These are phyloP conservation scores for Beauveria scarabaeidicola DNA, from an alignment of 2,329 filamentous ascomycete genomes.

Conservation along the genomic window DNA sequence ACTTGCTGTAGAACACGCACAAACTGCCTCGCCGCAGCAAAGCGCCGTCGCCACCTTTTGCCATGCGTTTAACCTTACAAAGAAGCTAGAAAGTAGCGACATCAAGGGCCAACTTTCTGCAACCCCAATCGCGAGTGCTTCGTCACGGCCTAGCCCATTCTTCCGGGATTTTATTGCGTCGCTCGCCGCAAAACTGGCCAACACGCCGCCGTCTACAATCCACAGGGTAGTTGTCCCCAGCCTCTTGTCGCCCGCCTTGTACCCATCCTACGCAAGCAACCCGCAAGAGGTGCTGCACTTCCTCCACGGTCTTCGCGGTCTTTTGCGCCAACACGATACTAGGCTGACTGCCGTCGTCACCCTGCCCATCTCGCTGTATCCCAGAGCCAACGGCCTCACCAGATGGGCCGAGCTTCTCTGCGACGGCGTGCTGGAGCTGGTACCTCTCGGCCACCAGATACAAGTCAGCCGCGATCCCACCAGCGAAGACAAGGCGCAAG, in stretches of 20 bases:
- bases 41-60: constrained; percentile 46
- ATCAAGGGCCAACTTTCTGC: constrained; percentile 43
- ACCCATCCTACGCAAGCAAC: constrained; percentile 59
- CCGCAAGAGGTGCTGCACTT: constrained; percentile 72
- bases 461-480: constrained; percentile 42
- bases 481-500: constrained; percentile 69
- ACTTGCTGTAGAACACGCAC: constrained; percentile 13
- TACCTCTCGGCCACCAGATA: constrained; percentile 53
- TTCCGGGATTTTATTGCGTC: constrained; percentile 57
- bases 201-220: constrained; percentile 50
- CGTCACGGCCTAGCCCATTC: constrained; percentile 17
- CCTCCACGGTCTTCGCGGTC: constrained; percentile 64
- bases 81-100: constrained; percentile 45
- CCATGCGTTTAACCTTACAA: constrained; percentile 64
- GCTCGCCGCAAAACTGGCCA: constrained; percentile 46
- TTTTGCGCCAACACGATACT: constrained; percentile 59
- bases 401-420: constrained; percentile 79
- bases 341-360: constrained; percentile 67
- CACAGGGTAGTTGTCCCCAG: constrained; percentile 82
- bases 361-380: constrained; percentile 71
- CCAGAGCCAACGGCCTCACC: constrained; percentile 64
- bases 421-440: constrained; percentile 81
- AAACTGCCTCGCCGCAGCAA: constrained; percentile 13
- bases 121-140: constrained; percentile 36
- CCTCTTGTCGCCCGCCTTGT: constrained; percentile 78